Conservation (phyloP, 2,329 filamentous ascomycete species). For the Cercospora sp. region DNA sequence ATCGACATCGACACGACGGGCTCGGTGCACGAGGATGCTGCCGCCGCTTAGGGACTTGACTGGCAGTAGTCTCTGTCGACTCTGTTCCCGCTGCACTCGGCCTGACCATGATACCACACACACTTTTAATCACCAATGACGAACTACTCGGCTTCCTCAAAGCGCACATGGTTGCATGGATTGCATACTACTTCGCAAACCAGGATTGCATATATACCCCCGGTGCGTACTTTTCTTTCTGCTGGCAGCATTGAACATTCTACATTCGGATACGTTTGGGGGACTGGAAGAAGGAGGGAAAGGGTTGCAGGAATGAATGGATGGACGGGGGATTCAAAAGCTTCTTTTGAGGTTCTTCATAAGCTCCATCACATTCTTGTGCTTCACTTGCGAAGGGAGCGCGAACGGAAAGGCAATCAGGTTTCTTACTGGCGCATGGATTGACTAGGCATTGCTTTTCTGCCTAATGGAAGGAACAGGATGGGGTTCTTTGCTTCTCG, state of each 20-base stretch:
- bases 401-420: background rate
- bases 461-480: background rate
- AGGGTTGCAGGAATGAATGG: background rate
- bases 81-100: conserved; percentile 4
- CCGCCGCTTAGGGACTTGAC: conserved; percentile 17
- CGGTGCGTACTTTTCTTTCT: background rate
- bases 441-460: background rate
- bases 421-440: background rate
- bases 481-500: background rate
- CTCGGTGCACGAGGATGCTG: conserved; percentile 21
- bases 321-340: background rate
- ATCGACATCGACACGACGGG: conserved; percentile 27
- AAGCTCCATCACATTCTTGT: background rate
- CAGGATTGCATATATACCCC: background rate
- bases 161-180: background rate
- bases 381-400: background rate
- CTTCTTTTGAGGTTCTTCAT: background rate
- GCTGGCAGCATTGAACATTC: background rate
- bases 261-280: background rate
- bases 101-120: background rate
- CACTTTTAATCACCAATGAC: background rate
- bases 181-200: background rate
- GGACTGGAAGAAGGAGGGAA: background rate
- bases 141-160: background rate
- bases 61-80: conserved; percentile 14